Conservation (phyloP, 176 grass and related monocot genomes). For the Musa acuminata region DNA sequence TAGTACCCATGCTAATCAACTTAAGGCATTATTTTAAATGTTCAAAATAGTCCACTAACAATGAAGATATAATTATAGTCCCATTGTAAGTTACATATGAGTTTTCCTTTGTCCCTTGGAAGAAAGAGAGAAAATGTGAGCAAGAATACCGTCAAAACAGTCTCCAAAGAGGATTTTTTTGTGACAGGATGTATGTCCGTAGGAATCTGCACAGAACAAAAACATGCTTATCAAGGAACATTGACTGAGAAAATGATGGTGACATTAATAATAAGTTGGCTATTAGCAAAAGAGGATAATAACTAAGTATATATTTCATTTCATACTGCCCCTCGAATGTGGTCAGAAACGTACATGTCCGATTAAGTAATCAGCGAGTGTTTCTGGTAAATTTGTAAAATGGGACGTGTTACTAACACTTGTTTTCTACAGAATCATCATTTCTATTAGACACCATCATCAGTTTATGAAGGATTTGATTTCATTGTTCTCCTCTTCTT, state of each 20-base stretch:
- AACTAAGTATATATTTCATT: background rate
- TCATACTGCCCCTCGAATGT: background rate
- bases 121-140: background rate
- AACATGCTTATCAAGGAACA: background rate
- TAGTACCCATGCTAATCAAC: too few relatives aligned
- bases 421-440: background rate
- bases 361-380: background rate
- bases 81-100: background rate
- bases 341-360: background rate
- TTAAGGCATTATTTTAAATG: background rate
- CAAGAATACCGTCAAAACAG: conserved; percentile 81
- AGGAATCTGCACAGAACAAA: conserved; percentile 61
- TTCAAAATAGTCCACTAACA: background rate
- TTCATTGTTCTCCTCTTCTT: background rate
- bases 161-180: conserved; percentile 94
- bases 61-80: background rate
- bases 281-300: background rate
- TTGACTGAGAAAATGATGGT: too few relatives aligned
- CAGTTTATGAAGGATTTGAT: background rate
- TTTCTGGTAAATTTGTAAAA: background rate
- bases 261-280: too few relatives aligned
- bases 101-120: background rate
- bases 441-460: background rate
- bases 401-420: background rate
- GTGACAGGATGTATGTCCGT: conserved; percentile 76